phyloP scores from a whole-genome alignment of 83 land plant genomes.

The Isoetes engelmannii region DNA sequence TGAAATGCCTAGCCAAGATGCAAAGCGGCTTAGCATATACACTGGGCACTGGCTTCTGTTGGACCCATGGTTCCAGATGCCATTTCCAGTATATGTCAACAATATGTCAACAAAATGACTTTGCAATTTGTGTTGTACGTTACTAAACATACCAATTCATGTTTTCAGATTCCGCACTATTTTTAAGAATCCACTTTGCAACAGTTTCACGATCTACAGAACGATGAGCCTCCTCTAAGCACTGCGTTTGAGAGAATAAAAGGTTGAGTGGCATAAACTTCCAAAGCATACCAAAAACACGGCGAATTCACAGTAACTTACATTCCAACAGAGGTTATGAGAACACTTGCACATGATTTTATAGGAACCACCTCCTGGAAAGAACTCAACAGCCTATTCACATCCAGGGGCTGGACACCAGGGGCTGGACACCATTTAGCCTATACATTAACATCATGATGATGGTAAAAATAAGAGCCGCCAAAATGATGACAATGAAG shows the following conservation, averaged over 20 bases:
- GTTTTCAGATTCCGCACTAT: constrained; percentile 89
- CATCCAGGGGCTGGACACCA: constrained; percentile 99
- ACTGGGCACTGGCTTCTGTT: not conserved
- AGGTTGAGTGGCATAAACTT: not conserved
- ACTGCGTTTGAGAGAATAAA: constrained; percentile 38
- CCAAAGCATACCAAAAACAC: not conserved
- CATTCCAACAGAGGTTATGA: constrained; percentile 87
- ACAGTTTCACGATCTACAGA: constrained; percentile 93
- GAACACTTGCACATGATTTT: constrained; percentile 76
- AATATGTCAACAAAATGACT: too few relatives aligned
- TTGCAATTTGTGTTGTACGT: not conserved
- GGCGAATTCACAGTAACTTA: constrained; percentile 31
- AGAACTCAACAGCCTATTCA: constrained; percentile 78
- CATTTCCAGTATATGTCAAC: too few relatives aligned
- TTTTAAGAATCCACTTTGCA: constrained; percentile 86
- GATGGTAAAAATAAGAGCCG: too few relatives aligned
- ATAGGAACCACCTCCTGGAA: constrained; percentile 52
- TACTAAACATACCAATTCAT: constrained; percentile 67
- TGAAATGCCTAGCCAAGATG: not conserved
- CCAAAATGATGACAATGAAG: too few relatives aligned
- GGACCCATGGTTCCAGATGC: not conserved
- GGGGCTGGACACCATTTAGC: constrained; percentile 99
- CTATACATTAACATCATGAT: constrained; percentile 24
- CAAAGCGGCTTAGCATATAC: not conserved
- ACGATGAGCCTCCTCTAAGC: constrained; percentile 93